A percentile compares a stretch with the other conserved stretches of the same genome.
Conservation (phyloP, 805 yeast species). For the Nakazawaea molendinolei region DNA sequence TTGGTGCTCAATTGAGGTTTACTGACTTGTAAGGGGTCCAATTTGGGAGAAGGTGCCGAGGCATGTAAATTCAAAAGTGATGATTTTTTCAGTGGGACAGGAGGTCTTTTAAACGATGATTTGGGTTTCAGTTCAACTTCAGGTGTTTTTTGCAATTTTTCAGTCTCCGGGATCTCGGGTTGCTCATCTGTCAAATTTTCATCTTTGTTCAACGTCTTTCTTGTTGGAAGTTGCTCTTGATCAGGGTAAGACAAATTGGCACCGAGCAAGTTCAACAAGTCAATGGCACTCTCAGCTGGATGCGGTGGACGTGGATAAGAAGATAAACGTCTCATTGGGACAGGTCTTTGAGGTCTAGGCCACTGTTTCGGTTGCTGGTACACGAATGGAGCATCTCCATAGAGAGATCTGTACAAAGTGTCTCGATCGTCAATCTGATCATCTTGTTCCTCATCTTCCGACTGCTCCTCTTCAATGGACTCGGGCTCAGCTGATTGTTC, state of each 20-base stretch:
- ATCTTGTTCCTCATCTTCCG: slow-evolving; percentile 3
- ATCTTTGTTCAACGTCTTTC: slow-evolving; percentile 4
- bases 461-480: slow-evolving; percentile 3
- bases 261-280: slow-evolving; percentile 10
- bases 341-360: slow-evolving; percentile 3
- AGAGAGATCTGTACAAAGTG: slow-evolving; percentile 10
- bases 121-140: not conserved
- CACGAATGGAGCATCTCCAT: slow-evolving; percentile 11
- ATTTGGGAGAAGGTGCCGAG: slow-evolving; percentile 24
- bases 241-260: slow-evolving; percentile 8
- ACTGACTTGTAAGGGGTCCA: slow-evolving; percentile 37
- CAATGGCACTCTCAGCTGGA: slow-evolving; percentile 10
- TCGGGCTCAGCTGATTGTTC: not conserved
- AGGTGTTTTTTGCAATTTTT: not conserved
- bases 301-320: slow-evolving; percentile 7
- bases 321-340: slow-evolving; percentile 3
- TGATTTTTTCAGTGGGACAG: slow-evolving; percentile 3
- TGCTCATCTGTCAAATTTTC: not conserved
- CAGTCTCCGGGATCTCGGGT: too few species aligned
- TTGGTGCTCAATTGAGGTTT: slow-evolving; percentile 34
- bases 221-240: slow-evolving; percentile 6
- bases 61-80: slow-evolving; percentile 18
- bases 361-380: not conserved
- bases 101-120: not conserved
- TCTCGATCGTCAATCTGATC: not conserved